A percentile compares a stretch with the other conserved stretches of the same genome.
These are phyloP conservation scores for Acanthamoeba triangularis DNA, from an alignment of 208 protist genomes.

Conservation along the genomic window DNA sequence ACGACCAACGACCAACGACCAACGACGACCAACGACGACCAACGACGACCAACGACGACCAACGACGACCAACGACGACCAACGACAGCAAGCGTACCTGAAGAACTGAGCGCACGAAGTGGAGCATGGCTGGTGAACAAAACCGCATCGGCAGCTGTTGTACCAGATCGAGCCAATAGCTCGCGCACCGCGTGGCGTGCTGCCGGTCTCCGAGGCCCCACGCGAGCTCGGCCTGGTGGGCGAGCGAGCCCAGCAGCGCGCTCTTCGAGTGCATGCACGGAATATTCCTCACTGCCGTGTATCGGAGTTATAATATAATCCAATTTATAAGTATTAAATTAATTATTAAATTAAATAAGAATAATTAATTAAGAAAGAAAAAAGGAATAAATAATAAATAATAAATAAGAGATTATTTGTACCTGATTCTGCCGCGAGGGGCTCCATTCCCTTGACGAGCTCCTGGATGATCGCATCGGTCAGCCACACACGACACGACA, in stretches of 20 bases:
- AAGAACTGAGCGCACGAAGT: not conserved
- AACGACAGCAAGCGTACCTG: not conserved
- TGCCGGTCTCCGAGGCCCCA: not conserved
- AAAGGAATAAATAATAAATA: too few species aligned
- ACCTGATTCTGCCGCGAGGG: not conserved
- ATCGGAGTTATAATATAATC: too few species aligned
- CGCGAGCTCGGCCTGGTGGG: constrained; percentile 18
- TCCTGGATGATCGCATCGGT: not conserved
- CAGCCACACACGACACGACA: not conserved
- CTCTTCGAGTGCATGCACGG: constrained; percentile 23
- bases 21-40: too few species aligned
- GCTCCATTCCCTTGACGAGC: not conserved
- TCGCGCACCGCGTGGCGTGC: not conserved
- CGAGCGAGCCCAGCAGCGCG: not conserved
- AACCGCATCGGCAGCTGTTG: constrained; percentile 9
- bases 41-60: too few species aligned
- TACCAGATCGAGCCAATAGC: not conserved
- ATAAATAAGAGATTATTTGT: not conserved
- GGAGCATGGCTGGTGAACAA: not conserved
- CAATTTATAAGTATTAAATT: too few species aligned
- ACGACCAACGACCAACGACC: too few species aligned
- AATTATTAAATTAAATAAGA: too few species aligned
- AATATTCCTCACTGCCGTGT: not conserved
- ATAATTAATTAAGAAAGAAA: too few species aligned
- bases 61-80: too few species aligned